Percentiles rank a stretch among this genome's conserved stretches.
Conservation (phyloP, 129 eudicot genomes). For the Calendula officinalis region DNA sequence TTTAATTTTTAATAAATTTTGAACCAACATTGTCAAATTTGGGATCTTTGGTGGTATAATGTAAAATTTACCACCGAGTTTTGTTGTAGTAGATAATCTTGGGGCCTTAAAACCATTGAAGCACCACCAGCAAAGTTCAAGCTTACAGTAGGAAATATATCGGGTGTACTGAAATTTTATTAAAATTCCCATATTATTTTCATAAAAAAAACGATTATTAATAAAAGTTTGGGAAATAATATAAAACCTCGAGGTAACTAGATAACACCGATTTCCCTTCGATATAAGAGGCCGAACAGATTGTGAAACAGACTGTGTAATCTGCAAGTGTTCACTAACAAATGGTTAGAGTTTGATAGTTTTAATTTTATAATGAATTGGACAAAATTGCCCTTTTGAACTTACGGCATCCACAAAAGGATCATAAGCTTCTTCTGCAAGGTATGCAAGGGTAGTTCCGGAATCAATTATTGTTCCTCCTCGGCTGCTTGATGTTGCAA, state of each 20-base stretch:
- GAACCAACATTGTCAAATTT: too few relatives aligned
- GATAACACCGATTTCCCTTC: constrained; percentile 72
- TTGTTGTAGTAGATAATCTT: constrained; percentile 87
- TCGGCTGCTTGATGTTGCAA: constrained; percentile 63
- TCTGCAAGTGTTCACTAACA: constrained; percentile 43
- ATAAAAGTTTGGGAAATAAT: neutral
- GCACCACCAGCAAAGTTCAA: constrained; percentile 94
- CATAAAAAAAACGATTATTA: constrained; percentile 2
- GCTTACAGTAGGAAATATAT: constrained; percentile 70
- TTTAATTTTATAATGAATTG: neutral
- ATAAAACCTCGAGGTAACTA: constrained; percentile 62
- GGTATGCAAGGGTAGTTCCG: constrained; percentile 94
- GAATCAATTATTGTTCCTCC: constrained; percentile 99
- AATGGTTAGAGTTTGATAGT: neutral
- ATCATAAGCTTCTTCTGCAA: constrained; percentile 87
- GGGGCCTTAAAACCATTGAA: constrained; percentile 70
- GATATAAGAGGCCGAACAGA: constrained; percentile 65
- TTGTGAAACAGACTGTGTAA: constrained; percentile 50
- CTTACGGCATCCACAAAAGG: constrained; percentile 84
- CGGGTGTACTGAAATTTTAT: constrained; percentile 51
- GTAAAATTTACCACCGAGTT: constrained; percentile 60
- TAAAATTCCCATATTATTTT: neutral
- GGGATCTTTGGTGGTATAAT: too few relatives aligned
- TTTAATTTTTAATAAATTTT: too few relatives aligned
- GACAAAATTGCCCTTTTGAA: constrained; percentile 14